Base-by-base conservation (phyloP, 495 filamentous ascomycete genomes). In the Ascobolus immersus region DNA sequence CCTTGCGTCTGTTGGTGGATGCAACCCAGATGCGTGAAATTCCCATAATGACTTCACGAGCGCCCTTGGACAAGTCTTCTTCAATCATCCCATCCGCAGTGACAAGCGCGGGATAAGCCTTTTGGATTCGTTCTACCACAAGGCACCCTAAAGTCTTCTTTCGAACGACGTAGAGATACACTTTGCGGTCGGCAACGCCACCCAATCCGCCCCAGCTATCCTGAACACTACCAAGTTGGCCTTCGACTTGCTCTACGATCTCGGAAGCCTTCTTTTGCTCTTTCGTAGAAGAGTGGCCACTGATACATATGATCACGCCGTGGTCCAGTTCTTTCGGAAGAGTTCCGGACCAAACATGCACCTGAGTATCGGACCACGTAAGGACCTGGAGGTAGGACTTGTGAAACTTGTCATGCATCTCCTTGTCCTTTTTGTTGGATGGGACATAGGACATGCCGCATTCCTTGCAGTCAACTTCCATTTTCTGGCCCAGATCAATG, bases 21-120 rank as follows among this genome's bases (percentile, higher is more conserved):
- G 68, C 73, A 4, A 66, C 71, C 72, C 72, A 77, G 39, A 77
- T 74, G 9, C 72, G 65, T n/a, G 70, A 67, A 24, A 77, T 60
- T 2, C 72, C 72, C 26, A 77, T 54, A 15, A 71, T 57, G 11
- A 69, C 70, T 21, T 17, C n/a, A n/a, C n/a, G n/a, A n/a, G n/a
- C n/a, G n/a, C n/a, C n/a, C n/a, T n/a, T n/a, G n/a, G n/a, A n/a
- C n/a, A n/a, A n/a, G n/a, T n/a, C n/a, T n/a, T n/a, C n/a, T n/a
- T n/a, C n/a, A n/a, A n/a, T n/a, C n/a, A n/a, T n/a, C n/a, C n/a
- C n/a, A n/a, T n/a, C n/a, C n/a, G n/a, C n/a, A n/a, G n/a, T n/a
- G n/a, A n/a, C n/a, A n/a, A n/a, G n/a, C n/a, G n/a, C n/a, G 21
- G 47, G 44, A 34, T 58, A 61, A 8, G 65, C 69, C 40, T 60